Base-by-base conservation (phyloP, 768 basidiomycete species). In the Pleurotus citrinopileatus region DNA sequence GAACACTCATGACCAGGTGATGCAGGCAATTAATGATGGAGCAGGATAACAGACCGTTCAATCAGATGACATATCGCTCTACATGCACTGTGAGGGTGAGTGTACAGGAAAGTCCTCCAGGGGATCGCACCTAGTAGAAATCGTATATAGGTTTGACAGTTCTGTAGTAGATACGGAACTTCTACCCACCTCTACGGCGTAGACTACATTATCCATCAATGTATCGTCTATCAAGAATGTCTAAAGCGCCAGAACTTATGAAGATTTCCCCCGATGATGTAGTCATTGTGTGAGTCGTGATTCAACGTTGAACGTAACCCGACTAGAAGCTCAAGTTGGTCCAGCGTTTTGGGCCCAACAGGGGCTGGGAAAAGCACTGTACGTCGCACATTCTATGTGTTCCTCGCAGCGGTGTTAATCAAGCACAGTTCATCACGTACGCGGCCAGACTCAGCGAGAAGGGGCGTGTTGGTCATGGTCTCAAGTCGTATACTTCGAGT, bases 361-460 rank as follows among this genome's bases (percentile, higher is more conserved):
- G 53, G 53, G 3, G 42, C 42, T 3, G 53, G 53, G 13, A 54
- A 54, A 22, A 54, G 42, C 19, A 54, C 38, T 8, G 53, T 54
- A 26, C 13, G 53, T 4, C 15, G 20, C 3, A 32, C 13, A 32
- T n/a, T n/a, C n/a, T n/a, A n/a, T n/a, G n/a, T n/a, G n/a, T n/a
- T n/a, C n/a, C n/a, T n/a, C n/a, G n/a, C n/a, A n/a, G n/a, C n/a
- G n/a, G n/a, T n/a, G n/a, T n/a, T n/a, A n/a, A n/a, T n/a, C n/a
- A n/a, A n/a, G n/a, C n/a, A 12, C 55, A 82, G 82, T 82, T 84
- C 52, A 78, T 82, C 63, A 82, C 32, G 7, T 15, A 83, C 57
- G 60, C 73, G 6, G 66, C 75, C 44, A 82, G 80, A 57, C 78
- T 76, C n/a, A n/a, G n/a, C n/a, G n/a, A n/a, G 13, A 78, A 79